Percentiles rank a stretch among this genome's conserved stretches.
phyloP scores from a whole-genome alignment of 495 filamentous ascomycete genomes.

The Penicillium cataractarum region DNA sequence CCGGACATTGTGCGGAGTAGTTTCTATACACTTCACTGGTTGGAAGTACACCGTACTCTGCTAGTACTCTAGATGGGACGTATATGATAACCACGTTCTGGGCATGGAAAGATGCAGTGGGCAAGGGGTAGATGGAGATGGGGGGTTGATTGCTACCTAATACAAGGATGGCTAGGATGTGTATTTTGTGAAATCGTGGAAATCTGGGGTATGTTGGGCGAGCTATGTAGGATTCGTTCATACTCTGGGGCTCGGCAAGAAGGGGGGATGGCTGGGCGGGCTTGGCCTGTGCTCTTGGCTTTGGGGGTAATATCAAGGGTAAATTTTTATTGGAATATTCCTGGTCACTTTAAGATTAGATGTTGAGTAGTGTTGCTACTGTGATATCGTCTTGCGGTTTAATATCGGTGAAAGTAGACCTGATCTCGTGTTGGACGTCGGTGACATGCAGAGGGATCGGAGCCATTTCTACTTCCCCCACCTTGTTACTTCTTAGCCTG shows the following conservation, averaged over 20 bases:
- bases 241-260: neutral
- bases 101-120: conserved; percentile 5
- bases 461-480: neutral
- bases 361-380: neutral
- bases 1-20: too few species aligned
- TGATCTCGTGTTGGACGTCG: neutral
- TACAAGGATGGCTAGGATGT: neutral
- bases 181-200: neutral
- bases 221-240: conserved; percentile 1
- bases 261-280: neutral
- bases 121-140: conserved; percentile 2
- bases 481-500: too few species aligned
- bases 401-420: neutral
- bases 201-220: neutral
- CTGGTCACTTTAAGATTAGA: neutral
- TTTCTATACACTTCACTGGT: neutral
- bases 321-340: neutral
- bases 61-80: neutral
- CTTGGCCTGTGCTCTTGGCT: neutral
- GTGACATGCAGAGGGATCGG: neutral
- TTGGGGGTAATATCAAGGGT: neutral
- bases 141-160: neutral
- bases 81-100: conserved; percentile 11
- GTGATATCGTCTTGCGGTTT: neutral
- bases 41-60: too few species aligned